A percentile compares a stretch with the other conserved stretches of the same genome.
Conservation (phyloP, 768 basidiomycete genomes). For the Tylopilus felleus region DNA sequence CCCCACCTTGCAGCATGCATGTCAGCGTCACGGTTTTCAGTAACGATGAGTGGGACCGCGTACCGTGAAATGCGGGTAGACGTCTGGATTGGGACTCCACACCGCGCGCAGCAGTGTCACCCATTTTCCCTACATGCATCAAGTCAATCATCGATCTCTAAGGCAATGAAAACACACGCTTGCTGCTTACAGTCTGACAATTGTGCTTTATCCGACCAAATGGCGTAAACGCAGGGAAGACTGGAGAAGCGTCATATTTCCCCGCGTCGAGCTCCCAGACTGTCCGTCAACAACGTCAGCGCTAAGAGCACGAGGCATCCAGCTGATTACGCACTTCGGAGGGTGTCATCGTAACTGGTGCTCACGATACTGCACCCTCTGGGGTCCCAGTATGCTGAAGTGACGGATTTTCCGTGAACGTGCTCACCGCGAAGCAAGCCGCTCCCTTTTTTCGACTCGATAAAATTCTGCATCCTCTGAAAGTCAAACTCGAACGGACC, state of each 20-base stretch:
- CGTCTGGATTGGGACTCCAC: slow-evolving; percentile 76
- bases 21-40: not conserved
- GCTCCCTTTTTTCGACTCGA: slow-evolving; percentile 49
- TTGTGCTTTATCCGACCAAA: slow-evolving; percentile 63
- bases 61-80: slow-evolving; percentile 82
- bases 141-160: not conserved
- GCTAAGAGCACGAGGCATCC: not conserved
- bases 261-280: slow-evolving; percentile 74
- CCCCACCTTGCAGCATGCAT: slow-evolving; percentile 47
- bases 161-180: not conserved
- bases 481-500: slow-evolving; percentile 33
- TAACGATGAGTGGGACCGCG: slow-evolving; percentile 15
- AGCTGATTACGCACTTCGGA: slow-evolving; percentile 54
- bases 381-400: slow-evolving; percentile 85
- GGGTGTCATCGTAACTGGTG: slow-evolving; percentile 78
- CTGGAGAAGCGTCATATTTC: slow-evolving; percentile 41
- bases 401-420: slow-evolving; percentile 72
- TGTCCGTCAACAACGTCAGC: slow-evolving; percentile 29
- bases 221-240: slow-evolving; percentile 63
- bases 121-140: slow-evolving; percentile 66
- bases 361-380: slow-evolving; percentile 75
- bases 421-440: slow-evolving; percentile 61
- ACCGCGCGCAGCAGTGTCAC: slow-evolving; percentile 71
- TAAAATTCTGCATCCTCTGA: slow-evolving; percentile 47
- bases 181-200: slow-evolving; percentile 67